Evolutionary conservation across 163 green algal genomes (phyloP).

Genomic region (Botryococcus braunii): DNA sequence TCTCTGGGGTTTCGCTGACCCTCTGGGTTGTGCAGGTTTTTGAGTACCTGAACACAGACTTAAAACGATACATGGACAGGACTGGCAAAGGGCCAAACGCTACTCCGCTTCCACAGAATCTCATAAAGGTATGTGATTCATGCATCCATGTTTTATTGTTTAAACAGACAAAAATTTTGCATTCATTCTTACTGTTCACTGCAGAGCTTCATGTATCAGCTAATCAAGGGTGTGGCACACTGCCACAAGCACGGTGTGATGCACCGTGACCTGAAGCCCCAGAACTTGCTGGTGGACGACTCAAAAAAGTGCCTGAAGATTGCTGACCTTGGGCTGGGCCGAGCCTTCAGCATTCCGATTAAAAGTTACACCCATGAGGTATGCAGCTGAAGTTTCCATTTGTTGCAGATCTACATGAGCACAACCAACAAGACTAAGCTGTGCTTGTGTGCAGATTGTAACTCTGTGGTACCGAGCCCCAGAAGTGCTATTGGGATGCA

Average conservation of each 20-base stretch:
- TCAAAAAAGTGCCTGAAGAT: slow-evolving; percentile 74
- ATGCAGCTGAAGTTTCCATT: background rate
- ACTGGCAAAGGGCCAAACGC: slow-evolving; percentile 77
- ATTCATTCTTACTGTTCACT: too few relatives aligned
- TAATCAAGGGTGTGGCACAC: slow-evolving; percentile 91
- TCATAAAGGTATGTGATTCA: slow-evolving; percentile 74
- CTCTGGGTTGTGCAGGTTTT: slow-evolving; percentile 91
- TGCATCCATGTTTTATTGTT: too few relatives aligned
- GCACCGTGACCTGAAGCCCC: slow-evolving; percentile 93
- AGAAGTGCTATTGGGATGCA: slow-evolving; percentile 93
- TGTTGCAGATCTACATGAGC: background rate
- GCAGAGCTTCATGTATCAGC: slow-evolving; percentile 97
- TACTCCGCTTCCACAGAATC: slow-evolving; percentile 49
- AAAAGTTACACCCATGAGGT: slow-evolving; percentile 98
- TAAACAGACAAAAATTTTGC: too few relatives aligned
- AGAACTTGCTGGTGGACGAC: slow-evolving; percentile 98
- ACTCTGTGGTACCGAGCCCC: slow-evolving; percentile 98
- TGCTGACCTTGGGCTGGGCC: slow-evolving; percentile 90
- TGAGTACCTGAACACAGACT: slow-evolving; percentile 93
- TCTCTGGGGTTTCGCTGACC: too few relatives aligned
- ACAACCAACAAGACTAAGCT: background rate
- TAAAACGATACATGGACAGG: slow-evolving; percentile 99
- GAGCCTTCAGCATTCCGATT: slow-evolving; percentile 93
- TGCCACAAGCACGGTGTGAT: slow-evolving; percentile 94
- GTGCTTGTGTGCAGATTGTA: slow-evolving; percentile 71